Base-by-base conservation (phyloP, 805 yeast species). In the Cyberlindnera suaveolens region DNA sequence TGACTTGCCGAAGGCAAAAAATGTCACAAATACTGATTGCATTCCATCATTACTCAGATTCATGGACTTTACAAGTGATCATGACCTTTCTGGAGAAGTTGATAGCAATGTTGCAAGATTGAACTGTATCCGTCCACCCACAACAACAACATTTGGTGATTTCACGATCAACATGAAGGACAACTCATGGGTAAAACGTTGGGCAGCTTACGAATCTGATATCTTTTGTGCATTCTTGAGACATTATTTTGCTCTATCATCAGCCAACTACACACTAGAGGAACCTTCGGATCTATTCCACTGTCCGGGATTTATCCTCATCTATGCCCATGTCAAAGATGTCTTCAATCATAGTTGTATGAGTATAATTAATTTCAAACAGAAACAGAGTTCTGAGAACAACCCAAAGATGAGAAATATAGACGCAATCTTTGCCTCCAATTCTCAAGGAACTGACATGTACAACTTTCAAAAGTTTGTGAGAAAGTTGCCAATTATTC, bases 211-310 rank as follows among this genome's bases (percentile, higher is more conserved):
- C 44, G 83, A 78, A 47, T 66, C 77, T 42, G 81, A 78, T 51
- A 63, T 80, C 3, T 80, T 80, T 60, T 70, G 72, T 46, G 75
- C 85, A 1, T 81, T 81, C 48, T 63, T 80, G 39, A 72, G 82
- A 46, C 85, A 81, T 56, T 80, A 78, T 52, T 56, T 77, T 7
- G 35, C 40, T 1, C 41, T 42, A 7, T 42, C 42, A 27, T 39
- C 37, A 14, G 40, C 41, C 2, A 34, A n/a, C n/a, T 37, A 34
- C 15, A 18, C 29, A 31, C 18, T 45, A 8, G 16, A 41, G 4
- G n/a, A 34, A n/a, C 19, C 23, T 16, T 40, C 40, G n/a, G 49
- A 43, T 16, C 34, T 47, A 5, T 39, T 49, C 23, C 45, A 42
- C 11, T 36, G 39, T 11, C 60, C 59, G 3, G 61, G 59, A 10